These are phyloP conservation scores for Diplodia intermedia DNA, from an alignment of 2,329 filamentous ascomycete genomes.

Conservation along the genomic window DNA sequence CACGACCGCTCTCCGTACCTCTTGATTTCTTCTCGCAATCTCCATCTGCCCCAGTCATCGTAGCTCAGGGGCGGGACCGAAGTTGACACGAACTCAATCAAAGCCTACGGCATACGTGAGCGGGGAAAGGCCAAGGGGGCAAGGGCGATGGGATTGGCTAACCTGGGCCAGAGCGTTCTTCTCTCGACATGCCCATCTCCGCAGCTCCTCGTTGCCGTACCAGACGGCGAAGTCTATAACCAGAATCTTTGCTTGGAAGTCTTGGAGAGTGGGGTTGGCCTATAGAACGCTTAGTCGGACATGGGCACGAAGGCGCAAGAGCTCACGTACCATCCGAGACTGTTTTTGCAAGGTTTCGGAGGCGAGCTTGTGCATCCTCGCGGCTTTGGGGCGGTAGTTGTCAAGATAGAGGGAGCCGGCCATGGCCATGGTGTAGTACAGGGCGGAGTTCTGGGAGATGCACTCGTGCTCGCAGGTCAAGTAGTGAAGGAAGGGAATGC, in stretches of 20 bases:
- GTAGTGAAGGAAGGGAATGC: conserved; percentile 27
- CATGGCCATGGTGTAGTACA: conserved; percentile 30
- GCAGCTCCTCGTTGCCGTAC: conserved; percentile 24
- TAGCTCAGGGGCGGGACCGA: conserved; percentile 15
- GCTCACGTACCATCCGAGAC: conserved; percentile 9
- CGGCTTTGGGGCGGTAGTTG: conserved; percentile 27
- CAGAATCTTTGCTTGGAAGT: conserved; percentile 22
- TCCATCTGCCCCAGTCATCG: conserved; percentile 21
- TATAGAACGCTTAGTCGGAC: not conserved
- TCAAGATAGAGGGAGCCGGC: conserved; percentile 28
- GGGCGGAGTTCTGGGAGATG: conserved; percentile 15
- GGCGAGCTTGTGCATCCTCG: conserved; percentile 21
- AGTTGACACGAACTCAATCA: conserved; percentile 14
- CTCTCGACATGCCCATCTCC: conserved; percentile 19
- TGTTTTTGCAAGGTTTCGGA: conserved; percentile 7
- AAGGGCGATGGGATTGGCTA: not conserved
- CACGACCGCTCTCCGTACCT: not conserved
- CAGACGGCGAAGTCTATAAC: conserved; percentile 30
- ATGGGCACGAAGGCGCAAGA: not conserved
- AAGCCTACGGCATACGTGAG: not conserved
- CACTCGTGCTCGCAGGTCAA: conserved; percentile 26
- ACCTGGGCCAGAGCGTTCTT: conserved; percentile 17
- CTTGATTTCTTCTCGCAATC: conserved; percentile 28
- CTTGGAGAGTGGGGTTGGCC: conserved; percentile 2
- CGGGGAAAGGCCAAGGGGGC: not conserved